phyloP scores from a whole-genome alignment of 805 yeast species.

The Candida patagonica region DNA sequence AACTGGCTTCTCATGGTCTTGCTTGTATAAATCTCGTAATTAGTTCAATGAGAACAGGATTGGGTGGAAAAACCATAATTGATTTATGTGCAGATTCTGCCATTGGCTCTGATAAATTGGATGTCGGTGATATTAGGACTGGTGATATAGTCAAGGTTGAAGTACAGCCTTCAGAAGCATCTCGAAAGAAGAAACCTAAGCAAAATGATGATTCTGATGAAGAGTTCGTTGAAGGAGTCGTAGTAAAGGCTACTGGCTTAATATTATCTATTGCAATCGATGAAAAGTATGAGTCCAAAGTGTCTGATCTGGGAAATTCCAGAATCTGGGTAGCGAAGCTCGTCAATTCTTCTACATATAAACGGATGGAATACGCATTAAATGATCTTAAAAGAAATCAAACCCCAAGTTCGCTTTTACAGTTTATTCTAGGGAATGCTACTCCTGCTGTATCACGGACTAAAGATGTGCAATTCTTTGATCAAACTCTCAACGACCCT shows the following conservation, averaged over 20 bases:
- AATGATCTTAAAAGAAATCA: slow-evolving; percentile 48
- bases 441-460: slow-evolving; percentile 20
- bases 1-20: slow-evolving; percentile 59
- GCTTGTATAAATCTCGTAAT: slow-evolving; percentile 62
- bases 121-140: slow-evolving; percentile 45
- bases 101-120: slow-evolving; percentile 27
- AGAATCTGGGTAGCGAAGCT: slow-evolving; percentile 62
- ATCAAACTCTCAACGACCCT: slow-evolving; percentile 48
- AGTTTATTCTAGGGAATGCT: slow-evolving; percentile 40
- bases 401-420: slow-evolving; percentile 31
- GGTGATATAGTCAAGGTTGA: slow-evolving; percentile 74
- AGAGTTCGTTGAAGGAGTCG: slow-evolving; percentile 50
- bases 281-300: slow-evolving; percentile 44
- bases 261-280: slow-evolving; percentile 52
- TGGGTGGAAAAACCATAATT: slow-evolving; percentile 64
- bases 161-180: slow-evolving; percentile 11
- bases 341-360: slow-evolving; percentile 32
- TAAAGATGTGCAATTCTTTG: slow-evolving; percentile 28
- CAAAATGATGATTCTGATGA: slow-evolving; percentile 7
- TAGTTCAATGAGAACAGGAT: slow-evolving; percentile 59
- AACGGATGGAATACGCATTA: slow-evolving; percentile 68
- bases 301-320: slow-evolving; percentile 36
- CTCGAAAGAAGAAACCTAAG: slow-evolving; percentile 2
- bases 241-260: slow-evolving; percentile 42
- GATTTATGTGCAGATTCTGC: slow-evolving; percentile 54